Percentiles rank a stretch among this genome's conserved stretches.
Evolutionary conservation across 345 rosid species (phyloP).

Genomic region (Salix exigua): DNA sequence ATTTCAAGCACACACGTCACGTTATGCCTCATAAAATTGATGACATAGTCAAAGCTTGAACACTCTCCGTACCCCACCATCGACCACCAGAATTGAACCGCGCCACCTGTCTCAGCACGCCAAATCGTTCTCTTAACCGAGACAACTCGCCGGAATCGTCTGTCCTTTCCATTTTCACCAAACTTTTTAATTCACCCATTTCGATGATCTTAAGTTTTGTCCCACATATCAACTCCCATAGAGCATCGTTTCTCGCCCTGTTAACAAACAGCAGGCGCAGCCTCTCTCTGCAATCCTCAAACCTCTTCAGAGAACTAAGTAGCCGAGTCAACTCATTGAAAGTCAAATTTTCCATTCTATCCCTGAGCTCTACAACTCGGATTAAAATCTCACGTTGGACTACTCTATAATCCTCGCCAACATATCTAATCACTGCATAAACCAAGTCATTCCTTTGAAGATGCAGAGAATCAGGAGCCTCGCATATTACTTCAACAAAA

Average conservation of each 20-base stretch:
- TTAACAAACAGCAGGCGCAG: conserved; percentile 40
- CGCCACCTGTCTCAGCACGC: not conserved
- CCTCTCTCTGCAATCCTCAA: conserved; percentile 39
- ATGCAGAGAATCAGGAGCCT: conserved; percentile 41
- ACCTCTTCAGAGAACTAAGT: conserved; percentile 17
- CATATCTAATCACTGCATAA: conserved; percentile 44
- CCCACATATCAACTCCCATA: conserved; percentile 43
- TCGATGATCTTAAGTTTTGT: conserved; percentile 12
- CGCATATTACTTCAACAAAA: conserved; percentile 25
- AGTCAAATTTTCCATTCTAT: conserved; percentile 30
- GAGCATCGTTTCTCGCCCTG: conserved; percentile 36
- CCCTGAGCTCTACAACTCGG: conserved; percentile 38
- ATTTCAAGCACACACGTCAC: no score
- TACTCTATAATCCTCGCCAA: conserved; percentile 43
- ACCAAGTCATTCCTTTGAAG: conserved; percentile 43
- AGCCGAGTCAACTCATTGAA: conserved; percentile 34
- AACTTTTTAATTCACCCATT: conserved; percentile 18
- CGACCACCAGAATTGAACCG: not conserved
- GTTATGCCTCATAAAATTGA: not conserved
- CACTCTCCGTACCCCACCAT: conserved; percentile 5
- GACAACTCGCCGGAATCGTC: conserved; percentile 14
- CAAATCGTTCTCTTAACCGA: conserved; percentile 1
- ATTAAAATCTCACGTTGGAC: conserved; percentile 36
- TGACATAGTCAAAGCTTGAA: not conserved
- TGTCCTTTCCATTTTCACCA: conserved; percentile 9